Evolutionary conservation across 192 early-diverging fungal species (phyloP).

Genomic region (Coemansia asiatica): DNA sequence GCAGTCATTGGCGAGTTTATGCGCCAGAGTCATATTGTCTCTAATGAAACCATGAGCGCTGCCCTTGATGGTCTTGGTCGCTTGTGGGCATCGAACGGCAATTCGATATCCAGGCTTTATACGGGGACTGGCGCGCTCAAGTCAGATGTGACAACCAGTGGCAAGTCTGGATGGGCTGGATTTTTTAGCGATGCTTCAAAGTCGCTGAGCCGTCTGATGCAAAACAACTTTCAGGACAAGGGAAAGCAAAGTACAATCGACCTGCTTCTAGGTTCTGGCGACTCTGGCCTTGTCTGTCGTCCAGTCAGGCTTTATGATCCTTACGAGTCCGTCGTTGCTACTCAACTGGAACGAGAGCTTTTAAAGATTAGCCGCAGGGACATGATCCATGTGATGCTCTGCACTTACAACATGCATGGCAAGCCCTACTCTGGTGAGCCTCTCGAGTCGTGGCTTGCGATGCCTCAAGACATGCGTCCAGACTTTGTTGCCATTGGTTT

Average conservation of each 20-base stretch:
- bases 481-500: constrained; percentile 88
- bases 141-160: constrained; percentile 83
- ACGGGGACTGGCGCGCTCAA: constrained; percentile 97
- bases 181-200: constrained; percentile 92
- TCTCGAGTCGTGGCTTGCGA: constrained; percentile 49
- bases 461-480: constrained; percentile 54
- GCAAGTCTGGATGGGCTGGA: constrained; percentile 68
- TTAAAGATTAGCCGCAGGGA: constrained; percentile 29
- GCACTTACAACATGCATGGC: constrained; percentile 94
- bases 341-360: constrained; percentile 31
- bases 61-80: constrained; percentile 57
- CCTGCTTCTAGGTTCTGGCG: constrained; percentile 66
- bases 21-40: constrained; percentile 19
- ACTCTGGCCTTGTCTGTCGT: constrained; percentile 37
- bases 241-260: constrained; percentile 93
- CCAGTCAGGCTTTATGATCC: constrained; percentile 45
- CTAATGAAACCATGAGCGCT: constrained; percentile 13
- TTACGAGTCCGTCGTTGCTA: constrained; percentile 29
- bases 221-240: constrained; percentile 96
- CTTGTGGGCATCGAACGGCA: constrained; percentile 87
- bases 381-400: constrained; percentile 70
- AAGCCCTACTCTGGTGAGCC: constrained; percentile 63
- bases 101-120: constrained; percentile 88
- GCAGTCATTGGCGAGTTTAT: constrained; percentile 54
- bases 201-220: constrained; percentile 88